Evolutionary conservation across 2,329 filamentous ascomycete species (phyloP), one percentile per base, ranked within the genome.

Genomic region (Leptographium procerum): DNA sequence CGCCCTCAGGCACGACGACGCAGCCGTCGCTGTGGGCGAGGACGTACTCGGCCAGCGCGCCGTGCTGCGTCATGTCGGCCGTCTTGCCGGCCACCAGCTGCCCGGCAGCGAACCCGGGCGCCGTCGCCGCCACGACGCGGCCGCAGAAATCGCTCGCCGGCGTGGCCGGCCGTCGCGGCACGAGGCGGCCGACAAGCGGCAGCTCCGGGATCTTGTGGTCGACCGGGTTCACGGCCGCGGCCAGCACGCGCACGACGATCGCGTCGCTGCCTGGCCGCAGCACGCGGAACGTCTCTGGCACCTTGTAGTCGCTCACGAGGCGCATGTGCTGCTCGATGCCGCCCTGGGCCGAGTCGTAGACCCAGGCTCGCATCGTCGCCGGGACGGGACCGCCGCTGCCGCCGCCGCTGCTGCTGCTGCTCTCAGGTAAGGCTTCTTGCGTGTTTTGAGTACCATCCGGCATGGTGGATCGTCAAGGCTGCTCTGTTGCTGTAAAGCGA

Each of bases 81-180:
- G 55, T 8, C 57, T 55, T 36, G 60, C 61, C 54, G 10, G 61
- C 64, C 9, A 67, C 64, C 6, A 65, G 60, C 54, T 65, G 59
- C 16, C 64, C 65, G 10, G 33, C 19, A 9, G 52, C 24, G 31
- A 64, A 60, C 4, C 54, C 19, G 7, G 59, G 56, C 14, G 60
- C 52, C 3, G 52, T 57, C 1, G 56, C 61, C 7, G 66, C 66
- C 34, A 75, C 71, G 4, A 83, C 74, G 22, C 66, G 71, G 28
- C 81, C 82, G 62, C 72, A 71, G 62, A 79, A 78, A 64, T 84
- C 81, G 64, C 76, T 72, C 22, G 75, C 75, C 0, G 75, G 75
- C 1, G 70, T 75, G 22, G 72, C 72, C 26, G 79, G 78, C 22
- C 66, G 67, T 40, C 65, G 54, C n/a, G 72, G 54, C 8, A 71